These are phyloP conservation scores for Henckelia pumila DNA, from an alignment of 257 asterid species.

Conservation along the genomic window DNA sequence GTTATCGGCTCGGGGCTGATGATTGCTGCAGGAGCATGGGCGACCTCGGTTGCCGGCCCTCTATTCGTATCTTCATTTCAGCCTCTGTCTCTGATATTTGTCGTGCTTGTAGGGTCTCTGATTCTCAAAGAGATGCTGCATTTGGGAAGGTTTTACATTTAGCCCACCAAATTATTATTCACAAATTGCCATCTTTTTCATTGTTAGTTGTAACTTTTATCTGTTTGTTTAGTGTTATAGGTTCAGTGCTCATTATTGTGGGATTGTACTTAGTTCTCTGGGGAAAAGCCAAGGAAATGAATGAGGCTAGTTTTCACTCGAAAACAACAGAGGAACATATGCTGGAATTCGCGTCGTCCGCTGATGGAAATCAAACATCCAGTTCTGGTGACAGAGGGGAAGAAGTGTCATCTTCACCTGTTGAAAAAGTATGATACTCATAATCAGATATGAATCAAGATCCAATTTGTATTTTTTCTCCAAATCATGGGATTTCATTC, in stretches of 20 bases:
- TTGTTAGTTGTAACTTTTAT: background rate
- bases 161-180: background rate
- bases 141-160: conserved; percentile 36
- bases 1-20: conserved; percentile 32
- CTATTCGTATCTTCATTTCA: conserved; percentile 35
- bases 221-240: conserved; percentile 26
- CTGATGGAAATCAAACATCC: background rate
- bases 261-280: conserved; percentile 37
- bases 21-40: conserved; percentile 27
- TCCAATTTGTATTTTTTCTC: background rate
- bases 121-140: conserved; percentile 28
- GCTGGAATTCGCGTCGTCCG: background rate
- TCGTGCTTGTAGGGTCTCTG: conserved; percentile 30
- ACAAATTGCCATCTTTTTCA: background rate
- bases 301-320: background rate
- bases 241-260: conserved; percentile 31
- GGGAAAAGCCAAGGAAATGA: conserved; percentile 33
- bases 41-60: conserved; percentile 35
- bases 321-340: background rate
- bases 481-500: background rate
- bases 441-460: background rate
- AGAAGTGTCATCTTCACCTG: conserved; percentile 9
- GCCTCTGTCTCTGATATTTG: conserved; percentile 32
- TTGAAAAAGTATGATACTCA: conserved; percentile 1
- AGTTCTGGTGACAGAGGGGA: conserved; percentile 6